These are phyloP conservation scores for Colletotrichum tabaci DNA, from an alignment of 2,329 filamentous ascomycete genomes.

Conservation along the genomic window DNA sequence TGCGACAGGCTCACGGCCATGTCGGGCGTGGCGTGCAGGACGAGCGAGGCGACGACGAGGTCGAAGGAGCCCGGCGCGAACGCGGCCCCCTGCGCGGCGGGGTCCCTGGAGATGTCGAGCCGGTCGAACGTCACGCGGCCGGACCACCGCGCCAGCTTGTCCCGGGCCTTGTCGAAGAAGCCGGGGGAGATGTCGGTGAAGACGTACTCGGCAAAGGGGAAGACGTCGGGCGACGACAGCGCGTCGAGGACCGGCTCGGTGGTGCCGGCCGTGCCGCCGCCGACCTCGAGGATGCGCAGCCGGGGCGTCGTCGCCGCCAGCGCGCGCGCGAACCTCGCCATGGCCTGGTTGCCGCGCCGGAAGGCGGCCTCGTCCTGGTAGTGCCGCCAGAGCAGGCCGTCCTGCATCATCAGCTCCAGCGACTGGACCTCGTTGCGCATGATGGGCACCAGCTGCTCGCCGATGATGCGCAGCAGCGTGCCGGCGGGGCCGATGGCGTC, in stretches of 20 bases:
- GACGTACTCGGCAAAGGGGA: conserved; percentile 44
- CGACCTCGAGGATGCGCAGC: conserved; percentile 51
- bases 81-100: conserved; percentile 45
- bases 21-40: conserved; percentile 48
- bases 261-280: conserved; percentile 60
- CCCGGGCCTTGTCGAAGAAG: conserved; percentile 47
- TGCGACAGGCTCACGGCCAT: conserved; percentile 45
- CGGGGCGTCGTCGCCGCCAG: conserved; percentile 20
- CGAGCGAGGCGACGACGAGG: conserved; percentile 49
- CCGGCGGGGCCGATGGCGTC: conserved; percentile 14
- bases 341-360: conserved; percentile 46
- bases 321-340: conserved; percentile 25
- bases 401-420: conserved; percentile 49
- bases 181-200: conserved; percentile 50
- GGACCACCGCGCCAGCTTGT: conserved; percentile 44
- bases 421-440: conserved; percentile 46
- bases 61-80: conserved; percentile 47
- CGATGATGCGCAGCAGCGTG: conserved; percentile 45
- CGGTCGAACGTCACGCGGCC: conserved; percentile 42
- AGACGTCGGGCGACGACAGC: background rate
- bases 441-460: conserved; percentile 45
- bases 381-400: conserved; percentile 45
- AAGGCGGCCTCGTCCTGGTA: conserved; percentile 45
- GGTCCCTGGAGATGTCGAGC: conserved; percentile 52
- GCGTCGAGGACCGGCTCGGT: conserved; percentile 53